Evolutionary conservation across 441 rosid genomes (phyloP).

Genomic region (Metrosideros polymorpha): DNA sequence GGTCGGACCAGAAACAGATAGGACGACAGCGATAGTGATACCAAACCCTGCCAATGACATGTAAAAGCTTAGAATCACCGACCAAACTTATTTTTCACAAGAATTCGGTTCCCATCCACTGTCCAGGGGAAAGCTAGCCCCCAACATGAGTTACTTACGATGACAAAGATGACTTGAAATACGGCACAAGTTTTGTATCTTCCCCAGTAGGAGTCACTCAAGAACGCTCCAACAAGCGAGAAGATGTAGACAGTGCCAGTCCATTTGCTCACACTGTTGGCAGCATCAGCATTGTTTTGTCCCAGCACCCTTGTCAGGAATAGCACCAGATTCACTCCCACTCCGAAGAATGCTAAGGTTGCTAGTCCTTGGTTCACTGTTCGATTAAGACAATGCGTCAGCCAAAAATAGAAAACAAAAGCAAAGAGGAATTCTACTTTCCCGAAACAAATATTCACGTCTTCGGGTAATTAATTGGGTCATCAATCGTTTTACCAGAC

Average conservation of each 20-base stretch:
- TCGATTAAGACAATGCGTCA: not conserved
- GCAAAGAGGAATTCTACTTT: not conserved
- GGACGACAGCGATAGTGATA: conserved; percentile 63
- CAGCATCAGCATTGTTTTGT: conserved; percentile 94
- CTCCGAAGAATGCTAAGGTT: conserved; percentile 98
- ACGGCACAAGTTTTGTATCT: conserved; percentile 96
- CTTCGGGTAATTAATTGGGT: not conserved
- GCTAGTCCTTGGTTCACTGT: conserved; percentile 97
- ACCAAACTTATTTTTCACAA: not conserved
- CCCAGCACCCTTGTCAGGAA: conserved; percentile 93
- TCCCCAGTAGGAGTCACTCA: conserved; percentile 98
- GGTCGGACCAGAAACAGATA: conserved; percentile 75
- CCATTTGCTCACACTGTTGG: conserved; percentile 98
- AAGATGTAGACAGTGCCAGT: conserved; percentile 98
- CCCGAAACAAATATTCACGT: not conserved
- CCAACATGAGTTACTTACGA: conserved; percentile 38
- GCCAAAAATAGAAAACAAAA: not conserved
- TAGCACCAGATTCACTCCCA: conserved; percentile 90
- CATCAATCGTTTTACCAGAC: not conserved
- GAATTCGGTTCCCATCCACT: not conserved
- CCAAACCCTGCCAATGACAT: conserved; percentile 56
- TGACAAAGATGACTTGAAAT: conserved; percentile 89
- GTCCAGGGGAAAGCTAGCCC: not conserved
- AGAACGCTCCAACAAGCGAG: conserved; percentile 94
- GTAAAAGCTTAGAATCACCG: not conserved